Base-by-base conservation (phyloP, 2,329 filamentous ascomycete genomes). In the Pezicula radicicola region DNA sequence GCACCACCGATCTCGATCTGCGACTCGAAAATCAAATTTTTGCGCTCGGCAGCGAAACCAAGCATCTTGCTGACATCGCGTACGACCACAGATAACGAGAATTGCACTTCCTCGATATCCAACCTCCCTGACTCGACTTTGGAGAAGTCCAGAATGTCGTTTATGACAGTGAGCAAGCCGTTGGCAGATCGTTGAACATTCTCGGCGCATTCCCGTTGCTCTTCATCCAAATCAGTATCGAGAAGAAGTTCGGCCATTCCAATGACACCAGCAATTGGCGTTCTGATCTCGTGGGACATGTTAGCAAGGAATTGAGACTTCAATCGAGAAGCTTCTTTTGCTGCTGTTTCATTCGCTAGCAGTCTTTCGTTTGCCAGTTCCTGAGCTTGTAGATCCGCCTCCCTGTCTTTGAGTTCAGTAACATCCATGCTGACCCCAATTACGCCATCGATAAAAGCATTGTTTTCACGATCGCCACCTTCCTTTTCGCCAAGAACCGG, bases 101-200 rank as follows among this genome's bases (percentile, higher is more conserved):
- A 93, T 55, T 90, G 87, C 0, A 91, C 87, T 60, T 91, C 87
- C 68, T 91, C 88, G 39, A 92, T 86, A 56, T 91, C 88, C 18
- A 92, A 70, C 7, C 85, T 77, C 3, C 89, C 88, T 8, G 86
- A 89, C 65, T 92, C 89, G 2, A 91, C 85, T 67, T 95, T 95
- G 4, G 89, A 94, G 66, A 95, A 92, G 68, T 95, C 91, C 2
- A 96, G 74, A 50, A 95, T 95, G 62, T 96, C 91, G 63, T 96
- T 95, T 69, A 96, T 95, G 39, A 96, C 87, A 0, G 89, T 93
- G 18, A 96, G 75, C 3, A 96, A 72, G 2, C 88, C 90, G 57
- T 93, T 91, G 0, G 87, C 89, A 6, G 88, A 92, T 48, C 87
- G 79, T 61, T 89, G 85, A 6, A 93, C 89, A 55, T 90, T 91